Evolutionary conservation across 768 basidiomycete species (phyloP).

Genomic region (Grammothele lineata): DNA sequence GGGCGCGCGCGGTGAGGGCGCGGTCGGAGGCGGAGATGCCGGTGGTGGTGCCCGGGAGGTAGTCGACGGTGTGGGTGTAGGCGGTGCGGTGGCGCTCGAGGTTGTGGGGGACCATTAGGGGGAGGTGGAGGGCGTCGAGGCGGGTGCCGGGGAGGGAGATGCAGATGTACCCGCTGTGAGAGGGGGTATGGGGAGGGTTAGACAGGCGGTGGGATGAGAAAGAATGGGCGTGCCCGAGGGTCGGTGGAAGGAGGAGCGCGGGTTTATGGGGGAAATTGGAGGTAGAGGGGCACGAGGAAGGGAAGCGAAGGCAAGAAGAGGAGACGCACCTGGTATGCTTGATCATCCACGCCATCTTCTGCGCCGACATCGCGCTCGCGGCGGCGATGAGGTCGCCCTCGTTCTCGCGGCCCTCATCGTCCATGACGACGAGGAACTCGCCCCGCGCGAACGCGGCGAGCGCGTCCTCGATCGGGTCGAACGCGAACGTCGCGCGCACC

Average conservation of each 20-base stretch:
- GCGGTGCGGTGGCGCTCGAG: slow-evolving; percentile 91
- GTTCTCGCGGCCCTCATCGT: slow-evolving; percentile 94
- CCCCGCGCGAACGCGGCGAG: slow-evolving; percentile 71
- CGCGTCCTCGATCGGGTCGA: slow-evolving; percentile 81
- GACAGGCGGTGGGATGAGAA: neutral
- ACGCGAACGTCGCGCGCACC: slow-evolving; percentile 44
- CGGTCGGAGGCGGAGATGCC: slow-evolving; percentile 98
- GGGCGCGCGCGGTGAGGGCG: slow-evolving; percentile 77
- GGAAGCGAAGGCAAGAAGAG: slow-evolving; percentile 1
- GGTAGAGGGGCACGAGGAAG: slow-evolving; percentile 3
- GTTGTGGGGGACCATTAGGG: slow-evolving; percentile 92
- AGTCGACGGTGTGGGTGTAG: slow-evolving; percentile 94
- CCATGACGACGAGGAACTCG: slow-evolving; percentile 96
- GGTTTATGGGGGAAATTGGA: no score
- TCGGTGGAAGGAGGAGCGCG: no score
- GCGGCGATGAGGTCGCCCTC: slow-evolving; percentile 96
- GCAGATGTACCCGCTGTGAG: slow-evolving; percentile 86
- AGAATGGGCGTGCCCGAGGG: no score
- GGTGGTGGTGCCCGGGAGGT: slow-evolving; percentile 90
- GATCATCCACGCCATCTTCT: slow-evolving; percentile 99
- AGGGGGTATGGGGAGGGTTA: neutral
- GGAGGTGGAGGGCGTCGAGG: slow-evolving; percentile 73
- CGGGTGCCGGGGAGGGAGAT: slow-evolving; percentile 74
- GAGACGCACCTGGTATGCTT: slow-evolving; percentile 80
- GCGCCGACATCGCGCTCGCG: slow-evolving; percentile 77